Percentiles rank a stretch among this genome's conserved stretches.
phyloP scores from a whole-genome alignment of 306 rosid species.

The Lupinus albus region DNA sequence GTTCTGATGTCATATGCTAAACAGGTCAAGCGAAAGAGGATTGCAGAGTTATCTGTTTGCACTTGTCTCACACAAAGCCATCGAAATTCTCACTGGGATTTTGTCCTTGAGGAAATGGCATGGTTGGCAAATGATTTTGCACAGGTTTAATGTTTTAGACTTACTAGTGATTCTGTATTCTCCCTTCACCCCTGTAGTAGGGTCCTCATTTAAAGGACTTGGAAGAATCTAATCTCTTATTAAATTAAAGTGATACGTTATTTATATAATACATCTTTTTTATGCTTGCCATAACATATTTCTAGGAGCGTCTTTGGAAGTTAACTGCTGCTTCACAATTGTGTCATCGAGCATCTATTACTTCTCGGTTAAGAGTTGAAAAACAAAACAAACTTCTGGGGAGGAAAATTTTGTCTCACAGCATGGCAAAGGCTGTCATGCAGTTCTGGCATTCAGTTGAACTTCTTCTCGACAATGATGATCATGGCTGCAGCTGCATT shows the following conservation, averaged over 20 bases:
- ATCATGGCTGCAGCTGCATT: slow-evolving; percentile 38
- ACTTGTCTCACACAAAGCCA: slow-evolving; percentile 56
- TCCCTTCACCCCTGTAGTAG: background rate
- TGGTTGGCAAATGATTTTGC: slow-evolving; percentile 99
- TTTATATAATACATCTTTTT: slow-evolving; percentile 28
- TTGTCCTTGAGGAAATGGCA: slow-evolving; percentile 96
- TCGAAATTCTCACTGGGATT: slow-evolving; percentile 86
- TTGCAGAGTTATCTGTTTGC: slow-evolving; percentile 75
- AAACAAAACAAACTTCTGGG: slow-evolving; percentile 53
- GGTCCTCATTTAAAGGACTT: background rate
- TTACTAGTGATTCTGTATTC: background rate
- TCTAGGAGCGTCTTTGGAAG: slow-evolving; percentile 98
- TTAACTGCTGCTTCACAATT: slow-evolving; percentile 80
- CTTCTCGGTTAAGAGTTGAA: slow-evolving; percentile 72
- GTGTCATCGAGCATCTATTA: slow-evolving; percentile 64
- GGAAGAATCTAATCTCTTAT: background rate
- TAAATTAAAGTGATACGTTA: slow-evolving; percentile 10
- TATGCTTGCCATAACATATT: slow-evolving; percentile 24
- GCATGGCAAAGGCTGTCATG: slow-evolving; percentile 85
- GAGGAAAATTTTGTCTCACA: slow-evolving; percentile 69
- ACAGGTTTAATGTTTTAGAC: slow-evolving; percentile 67
- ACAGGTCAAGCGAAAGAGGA: slow-evolving; percentile 95
- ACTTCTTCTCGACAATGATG: slow-evolving; percentile 51
- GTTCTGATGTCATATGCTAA: slow-evolving; percentile 37
- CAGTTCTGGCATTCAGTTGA: slow-evolving; percentile 94